Conservation (phyloP, 805 yeast genomes). For the Starmerella apicola region DNA sequence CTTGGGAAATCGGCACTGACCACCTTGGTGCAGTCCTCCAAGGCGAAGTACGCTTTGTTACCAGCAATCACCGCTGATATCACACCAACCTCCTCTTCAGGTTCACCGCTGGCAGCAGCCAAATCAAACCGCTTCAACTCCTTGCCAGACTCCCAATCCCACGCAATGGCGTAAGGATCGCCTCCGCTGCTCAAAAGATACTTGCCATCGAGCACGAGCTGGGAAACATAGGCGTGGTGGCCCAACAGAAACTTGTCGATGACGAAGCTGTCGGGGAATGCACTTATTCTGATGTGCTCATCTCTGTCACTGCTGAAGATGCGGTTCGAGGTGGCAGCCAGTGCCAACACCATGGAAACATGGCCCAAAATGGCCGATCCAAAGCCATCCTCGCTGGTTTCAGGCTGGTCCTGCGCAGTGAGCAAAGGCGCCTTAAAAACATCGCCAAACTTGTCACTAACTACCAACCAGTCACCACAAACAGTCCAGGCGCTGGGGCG, state of each 20-base stretch:
- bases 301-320: slow-evolving; percentile 83
- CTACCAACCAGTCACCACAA: slow-evolving; percentile 36
- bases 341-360: slow-evolving; percentile 88
- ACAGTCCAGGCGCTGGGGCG: slow-evolving; percentile 73
- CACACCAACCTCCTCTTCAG: slow-evolving; percentile 10
- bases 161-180: slow-evolving; percentile 55
- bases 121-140: slow-evolving; percentile 41
- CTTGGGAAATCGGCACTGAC: slow-evolving; percentile 8
- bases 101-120: slow-evolving; percentile 30
- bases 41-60: slow-evolving; percentile 6
- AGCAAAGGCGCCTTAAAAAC: slow-evolving; percentile 47
- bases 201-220: slow-evolving; percentile 45
- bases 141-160: slow-evolving; percentile 63
- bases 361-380: slow-evolving; percentile 70
- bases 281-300: slow-evolving; percentile 81
- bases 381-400: slow-evolving; percentile 23
- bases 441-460: slow-evolving; percentile 96
- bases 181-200: slow-evolving; percentile 81
- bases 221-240: slow-evolving; percentile 70
- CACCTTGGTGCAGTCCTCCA: slow-evolving; percentile 12
- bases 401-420: slow-evolving; percentile 27
- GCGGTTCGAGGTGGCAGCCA: slow-evolving; percentile 33
- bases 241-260: slow-evolving; percentile 80
- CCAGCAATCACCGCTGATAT: slow-evolving; percentile 6
- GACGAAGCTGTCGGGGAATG: slow-evolving; percentile 64